Evolutionary conservation across 2,329 filamentous ascomycete genomes (phyloP).

Genomic region (Dichotomopilus funicola): DNA sequence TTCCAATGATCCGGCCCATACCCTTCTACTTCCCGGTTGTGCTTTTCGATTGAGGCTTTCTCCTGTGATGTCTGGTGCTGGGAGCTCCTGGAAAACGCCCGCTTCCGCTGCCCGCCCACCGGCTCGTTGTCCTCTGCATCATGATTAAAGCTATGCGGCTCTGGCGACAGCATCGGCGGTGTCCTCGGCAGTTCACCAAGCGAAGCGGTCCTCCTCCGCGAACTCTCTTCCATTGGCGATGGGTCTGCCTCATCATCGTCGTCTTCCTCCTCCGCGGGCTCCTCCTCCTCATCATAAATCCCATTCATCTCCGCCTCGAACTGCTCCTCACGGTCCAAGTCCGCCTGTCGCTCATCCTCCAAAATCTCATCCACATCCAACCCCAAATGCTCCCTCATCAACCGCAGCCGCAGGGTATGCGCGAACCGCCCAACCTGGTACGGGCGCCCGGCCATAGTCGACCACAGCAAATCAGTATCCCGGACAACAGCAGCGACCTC

Average conservation of each 20-base stretch:
- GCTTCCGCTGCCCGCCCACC: slow-evolving; percentile 37
- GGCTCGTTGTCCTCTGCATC: slow-evolving; percentile 57
- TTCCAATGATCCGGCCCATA: slow-evolving; percentile 72
- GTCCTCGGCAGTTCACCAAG: slow-evolving; percentile 7
- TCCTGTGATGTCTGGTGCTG: slow-evolving; percentile 32
- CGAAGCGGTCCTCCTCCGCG: slow-evolving; percentile 12
- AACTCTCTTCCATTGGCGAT: slow-evolving; percentile 17
- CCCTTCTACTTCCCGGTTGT: slow-evolving; percentile 71
- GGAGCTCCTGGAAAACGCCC: slow-evolving; percentile 6
- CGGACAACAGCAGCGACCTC: slow-evolving; percentile 86
- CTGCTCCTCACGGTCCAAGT: slow-evolving; percentile 49
- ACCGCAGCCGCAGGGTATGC: slow-evolving; percentile 81
- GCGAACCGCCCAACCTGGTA: slow-evolving; percentile 90
- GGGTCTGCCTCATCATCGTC: slow-evolving; percentile 33
- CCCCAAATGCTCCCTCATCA: slow-evolving; percentile 97
- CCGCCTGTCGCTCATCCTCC: slow-evolving; percentile 66
- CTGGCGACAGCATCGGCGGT: slow-evolving; percentile 1
- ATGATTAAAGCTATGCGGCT: slow-evolving; percentile 60
- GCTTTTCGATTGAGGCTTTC: slow-evolving; percentile 54
- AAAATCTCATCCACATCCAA: slow-evolving; percentile 87
- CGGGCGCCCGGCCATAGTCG: slow-evolving; percentile 81
- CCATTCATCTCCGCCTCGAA: slow-evolving; percentile 56
- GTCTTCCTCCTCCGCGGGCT: slow-evolving; percentile 17
- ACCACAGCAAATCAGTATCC: slow-evolving; percentile 88
- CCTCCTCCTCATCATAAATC: slow-evolving; percentile 48